Conservation (phyloP, 2,329 filamentous ascomycete genomes). For the Diplodia seriata region DNA sequence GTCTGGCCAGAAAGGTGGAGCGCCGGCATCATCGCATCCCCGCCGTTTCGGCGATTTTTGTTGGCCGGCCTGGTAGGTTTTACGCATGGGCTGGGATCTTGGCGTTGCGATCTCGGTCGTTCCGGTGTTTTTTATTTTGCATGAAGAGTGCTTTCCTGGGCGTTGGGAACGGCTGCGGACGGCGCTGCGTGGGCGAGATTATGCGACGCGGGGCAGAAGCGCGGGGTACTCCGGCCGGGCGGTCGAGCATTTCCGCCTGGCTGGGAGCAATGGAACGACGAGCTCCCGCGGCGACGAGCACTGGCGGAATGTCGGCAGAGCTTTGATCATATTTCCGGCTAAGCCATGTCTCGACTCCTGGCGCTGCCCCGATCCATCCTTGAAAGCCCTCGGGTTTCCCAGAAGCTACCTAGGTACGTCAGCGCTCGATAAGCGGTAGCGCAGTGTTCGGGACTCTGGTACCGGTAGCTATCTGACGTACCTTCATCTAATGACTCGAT, state of each 20-base stretch:
- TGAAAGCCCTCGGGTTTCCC: neutral
- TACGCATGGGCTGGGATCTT: neutral
- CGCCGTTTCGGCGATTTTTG: neutral
- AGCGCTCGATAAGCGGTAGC: constrained; percentile 7
- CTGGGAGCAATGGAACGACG: neutral
- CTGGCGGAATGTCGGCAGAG: neutral
- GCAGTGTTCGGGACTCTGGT: neutral
- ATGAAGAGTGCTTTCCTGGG: neutral
- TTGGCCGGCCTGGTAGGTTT: neutral
- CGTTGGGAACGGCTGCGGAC: neutral
- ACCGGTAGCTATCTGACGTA: neutral
- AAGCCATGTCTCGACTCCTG: neutral
- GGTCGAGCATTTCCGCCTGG: neutral
- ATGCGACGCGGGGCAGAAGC: neutral
- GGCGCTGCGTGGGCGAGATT: neutral
- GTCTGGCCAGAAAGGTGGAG: neutral
- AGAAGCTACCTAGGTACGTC: neutral
- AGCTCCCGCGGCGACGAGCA: neutral
- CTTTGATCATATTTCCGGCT: neutral
- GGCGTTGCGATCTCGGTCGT: neutral
- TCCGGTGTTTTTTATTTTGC: neutral
- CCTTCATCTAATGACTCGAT: constrained; percentile 18
- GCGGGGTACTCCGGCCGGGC: constrained; percentile 7
- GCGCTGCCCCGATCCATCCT: neutral
- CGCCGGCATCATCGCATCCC: neutral